A percentile compares a stretch with the other conserved stretches of the same genome.
Evolutionary conservation across 352 stramenopile species (phyloP).

Genomic region (Pythium plurisporium): DNA sequence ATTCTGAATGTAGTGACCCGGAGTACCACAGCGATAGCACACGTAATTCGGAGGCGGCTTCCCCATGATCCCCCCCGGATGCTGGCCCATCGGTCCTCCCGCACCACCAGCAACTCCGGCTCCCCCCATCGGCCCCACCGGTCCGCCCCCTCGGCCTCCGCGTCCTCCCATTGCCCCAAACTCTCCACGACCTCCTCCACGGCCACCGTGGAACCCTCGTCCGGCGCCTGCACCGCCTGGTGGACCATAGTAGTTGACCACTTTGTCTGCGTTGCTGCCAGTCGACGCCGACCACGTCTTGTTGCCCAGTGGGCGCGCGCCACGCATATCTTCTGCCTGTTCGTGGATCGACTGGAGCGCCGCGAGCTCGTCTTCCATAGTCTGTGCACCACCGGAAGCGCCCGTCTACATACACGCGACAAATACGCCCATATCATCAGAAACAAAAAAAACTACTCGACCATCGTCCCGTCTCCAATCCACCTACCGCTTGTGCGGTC

Average conservation of each 20-base stretch:
- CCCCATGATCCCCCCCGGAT: conserved; percentile 28
- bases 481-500: conserved; percentile 9
- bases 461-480: neutral
- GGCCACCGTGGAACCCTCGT: conserved; percentile 16
- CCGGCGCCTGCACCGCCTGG: conserved; percentile 37
- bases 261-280: conserved; percentile 74
- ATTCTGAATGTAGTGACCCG: conserved; percentile 87
- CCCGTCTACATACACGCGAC: too few relatives aligned
- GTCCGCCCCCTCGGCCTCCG: conserved; percentile 10
- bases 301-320: conserved; percentile 62
- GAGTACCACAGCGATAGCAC: conserved; percentile 79
- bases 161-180: conserved; percentile 24
- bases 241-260: conserved; percentile 73
- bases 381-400: conserved; percentile 50
- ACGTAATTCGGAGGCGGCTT: conserved; percentile 82
- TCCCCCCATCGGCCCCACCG: conserved; percentile 42
- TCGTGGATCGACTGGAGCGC: conserved; percentile 82
- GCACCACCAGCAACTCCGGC: conserved; percentile 30
- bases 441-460: neutral
- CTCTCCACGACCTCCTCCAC: conserved; percentile 5
- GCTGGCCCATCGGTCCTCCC: conserved; percentile 21
- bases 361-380: conserved; percentile 79
- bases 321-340: conserved; percentile 78
- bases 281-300: conserved; percentile 78
- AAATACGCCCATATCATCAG: too few relatives aligned